Evolutionary conservation across 306 rosid species (phyloP).

Genomic region (Rosa multiflora): DNA sequence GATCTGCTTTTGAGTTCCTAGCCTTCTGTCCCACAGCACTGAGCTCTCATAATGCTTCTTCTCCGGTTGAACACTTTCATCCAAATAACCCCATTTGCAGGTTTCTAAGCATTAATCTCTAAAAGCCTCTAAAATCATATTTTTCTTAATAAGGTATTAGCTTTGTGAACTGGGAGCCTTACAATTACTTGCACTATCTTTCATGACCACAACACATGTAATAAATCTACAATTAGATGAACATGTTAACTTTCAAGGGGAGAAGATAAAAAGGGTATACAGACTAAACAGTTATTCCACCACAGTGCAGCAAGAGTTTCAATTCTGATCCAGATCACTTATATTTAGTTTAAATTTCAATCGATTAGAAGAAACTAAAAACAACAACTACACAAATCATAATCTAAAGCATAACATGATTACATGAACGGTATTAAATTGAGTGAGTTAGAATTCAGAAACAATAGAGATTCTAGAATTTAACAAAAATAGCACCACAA

Average conservation of each 20-base stretch:
- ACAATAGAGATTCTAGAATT: too few relatives aligned
- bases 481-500: too few relatives aligned
- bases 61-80: background rate
- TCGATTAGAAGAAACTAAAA: too few relatives aligned
- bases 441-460: too few relatives aligned
- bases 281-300: background rate
- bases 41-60: background rate
- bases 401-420: too few relatives aligned
- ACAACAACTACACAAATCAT: too few relatives aligned
- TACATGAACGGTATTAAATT: too few relatives aligned
- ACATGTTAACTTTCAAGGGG: too few relatives aligned
- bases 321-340: background rate
- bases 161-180: background rate
- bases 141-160: background rate
- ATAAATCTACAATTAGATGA: too few relatives aligned
- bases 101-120: background rate
- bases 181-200: background rate
- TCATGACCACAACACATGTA: too few relatives aligned
- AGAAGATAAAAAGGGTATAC: background rate
- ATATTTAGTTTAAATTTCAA: too few relatives aligned
- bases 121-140: background rate
- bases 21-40: background rate
- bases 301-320: conserved; percentile 6
- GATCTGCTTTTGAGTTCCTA: background rate
- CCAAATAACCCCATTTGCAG: background rate